Evolutionary conservation across 1,284 basidiomycete species (phyloP), one percentile per base, ranked within the genome.

Genomic region (Golubevia sp.): DNA sequence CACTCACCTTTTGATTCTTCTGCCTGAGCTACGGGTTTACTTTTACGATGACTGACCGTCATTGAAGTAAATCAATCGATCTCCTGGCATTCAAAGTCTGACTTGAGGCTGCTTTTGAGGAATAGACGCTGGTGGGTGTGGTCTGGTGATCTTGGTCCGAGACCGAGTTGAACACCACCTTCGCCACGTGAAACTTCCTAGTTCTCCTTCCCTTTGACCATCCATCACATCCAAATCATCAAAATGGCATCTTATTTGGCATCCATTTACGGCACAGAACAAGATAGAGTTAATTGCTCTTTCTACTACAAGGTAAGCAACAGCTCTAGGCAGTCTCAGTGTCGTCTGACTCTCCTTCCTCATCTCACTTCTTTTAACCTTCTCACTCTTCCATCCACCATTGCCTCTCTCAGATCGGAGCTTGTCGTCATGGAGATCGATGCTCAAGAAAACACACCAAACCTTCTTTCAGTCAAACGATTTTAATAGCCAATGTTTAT

Each of bases 401-500:
- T 44, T 23, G 15, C 5, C 52, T 34, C 63, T 34, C 26, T 15
- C 55, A 95, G 90, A 97, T 97, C 86, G 94, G 94, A 62, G 94
- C 94, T 61, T 97, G 94, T 85, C 89, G 94, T 44, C 94, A 97
- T 84, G 94, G 94, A n/a, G 94, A 97, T 76, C 89, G 94, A 64
- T 97, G 94, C 83, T 97, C 93, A 2, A 88, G 97, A 77, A 98
- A 99, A 85, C 97, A 99, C 86, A 98, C 97, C 84, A 91, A 92
- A 77, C 97, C 97, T 1, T 91, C 93, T 2, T 98, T 96, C 85
- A 97, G 94, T 1, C 95, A 97, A 79, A 99, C 97, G 1, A 94
- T 99, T 50, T 88, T 99, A 23, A 88, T 99, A 20, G 93, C 94
- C n/a, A 99, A 99, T 80, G 94, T 99, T 56, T 99, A 98, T 85